Percentiles rank a stretch among this genome's conserved stretches.
Conservation (phyloP, 768 basidiomycete genomes). For the Cyclocybe cylindracea region DNA sequence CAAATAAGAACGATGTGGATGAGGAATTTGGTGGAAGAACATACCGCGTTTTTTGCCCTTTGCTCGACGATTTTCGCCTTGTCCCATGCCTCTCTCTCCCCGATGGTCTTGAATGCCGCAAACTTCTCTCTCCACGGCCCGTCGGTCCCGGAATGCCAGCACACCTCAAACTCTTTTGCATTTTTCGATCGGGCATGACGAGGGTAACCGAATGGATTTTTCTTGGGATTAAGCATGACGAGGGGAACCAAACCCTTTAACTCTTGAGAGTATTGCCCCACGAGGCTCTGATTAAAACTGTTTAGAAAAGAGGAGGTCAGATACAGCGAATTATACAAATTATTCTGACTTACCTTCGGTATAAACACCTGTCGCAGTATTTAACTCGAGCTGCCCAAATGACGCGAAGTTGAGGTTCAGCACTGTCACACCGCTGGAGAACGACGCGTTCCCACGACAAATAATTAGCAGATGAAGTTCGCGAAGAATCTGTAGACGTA, state of each 20-base stretch:
- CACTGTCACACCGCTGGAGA: slow-evolving; percentile 1
- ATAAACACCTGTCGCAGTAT: neutral
- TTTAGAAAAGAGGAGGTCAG: no score
- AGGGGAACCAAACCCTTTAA: no score
- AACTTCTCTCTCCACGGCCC: no score
- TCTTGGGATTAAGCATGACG: no score
- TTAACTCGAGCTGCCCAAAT: slow-evolving; percentile 1
- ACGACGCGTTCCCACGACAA: neutral
- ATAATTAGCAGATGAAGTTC: neutral
- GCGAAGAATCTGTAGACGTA: slow-evolving; percentile 2
- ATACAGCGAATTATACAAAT: neutral
- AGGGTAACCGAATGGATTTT: no score
- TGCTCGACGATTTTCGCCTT: neutral
- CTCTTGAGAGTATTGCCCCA: no score
- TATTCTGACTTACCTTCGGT: neutral
- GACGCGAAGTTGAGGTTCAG: neutral
- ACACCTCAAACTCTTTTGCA: no score
- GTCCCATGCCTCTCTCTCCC: neutral
- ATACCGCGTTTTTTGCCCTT: neutral
- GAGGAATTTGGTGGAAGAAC: neutral
- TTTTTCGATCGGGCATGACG: no score
- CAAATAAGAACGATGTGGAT: neutral
- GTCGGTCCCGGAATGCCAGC: no score
- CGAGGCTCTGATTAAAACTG: no score
- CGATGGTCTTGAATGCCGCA: neutral